phyloP scores from a whole-genome alignment of 352 stramenopile species.

The Globisporangium irregulare region DNA sequence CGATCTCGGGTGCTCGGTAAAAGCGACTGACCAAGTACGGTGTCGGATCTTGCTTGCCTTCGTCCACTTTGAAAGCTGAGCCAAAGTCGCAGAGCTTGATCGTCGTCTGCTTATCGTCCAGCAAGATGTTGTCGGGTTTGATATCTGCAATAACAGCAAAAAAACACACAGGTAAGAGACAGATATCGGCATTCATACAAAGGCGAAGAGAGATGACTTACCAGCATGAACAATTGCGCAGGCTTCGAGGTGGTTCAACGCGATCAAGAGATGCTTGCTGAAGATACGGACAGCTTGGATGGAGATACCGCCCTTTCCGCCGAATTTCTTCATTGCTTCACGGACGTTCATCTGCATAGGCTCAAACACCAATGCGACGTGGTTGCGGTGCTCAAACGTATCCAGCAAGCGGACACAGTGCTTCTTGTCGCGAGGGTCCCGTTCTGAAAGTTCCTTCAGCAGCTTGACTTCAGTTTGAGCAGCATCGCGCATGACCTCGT shows the following conservation, averaged over 20 bases:
- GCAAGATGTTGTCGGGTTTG: constrained; percentile 98
- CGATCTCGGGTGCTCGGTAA: constrained; percentile 96
- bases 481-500: constrained; percentile 98
- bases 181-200: neutral
- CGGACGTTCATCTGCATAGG: constrained; percentile 97
- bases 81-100: constrained; percentile 99
- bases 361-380: constrained; percentile 97
- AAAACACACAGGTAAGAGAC: neutral
- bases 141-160: constrained; percentile 75
- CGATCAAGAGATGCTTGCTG: constrained; percentile 75
- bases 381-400: constrained; percentile 90
- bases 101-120: constrained; percentile 93
- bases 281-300: constrained; percentile 86
- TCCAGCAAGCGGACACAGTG: constrained; percentile 85
- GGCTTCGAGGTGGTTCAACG: constrained; percentile 68
- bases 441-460: constrained; percentile 67
- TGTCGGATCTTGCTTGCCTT: constrained; percentile 92
- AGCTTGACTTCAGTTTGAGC: constrained; percentile 85
- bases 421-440: constrained; percentile 76
- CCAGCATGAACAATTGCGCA: constrained; percentile 92
- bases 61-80: constrained; percentile 91
- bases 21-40: constrained; percentile 99
- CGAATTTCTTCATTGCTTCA: constrained; percentile 90
- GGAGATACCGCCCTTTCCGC: constrained; percentile 77
- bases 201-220: constrained; percentile 20